A percentile compares a stretch with the other conserved stretches of the same genome.
These are phyloP conservation scores for Chenopodium formosanum DNA, from an alignment of 148 eudicot species.

Conservation along the genomic window DNA sequence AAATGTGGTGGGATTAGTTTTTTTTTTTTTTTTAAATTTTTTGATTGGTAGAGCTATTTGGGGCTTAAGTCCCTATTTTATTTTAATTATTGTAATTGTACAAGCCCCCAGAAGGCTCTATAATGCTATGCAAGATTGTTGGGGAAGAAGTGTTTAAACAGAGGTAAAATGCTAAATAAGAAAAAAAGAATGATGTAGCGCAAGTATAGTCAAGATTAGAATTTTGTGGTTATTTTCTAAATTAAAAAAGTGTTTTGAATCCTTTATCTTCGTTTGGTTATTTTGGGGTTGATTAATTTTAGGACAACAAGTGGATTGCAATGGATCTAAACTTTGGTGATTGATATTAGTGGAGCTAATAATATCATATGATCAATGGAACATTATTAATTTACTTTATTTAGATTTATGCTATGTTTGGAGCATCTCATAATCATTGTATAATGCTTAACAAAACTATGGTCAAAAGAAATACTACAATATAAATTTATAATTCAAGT, in stretches of 20 bases:
- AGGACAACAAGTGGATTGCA: not conserved
- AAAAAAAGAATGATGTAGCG: not conserved
- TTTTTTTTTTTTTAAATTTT: not conserved
- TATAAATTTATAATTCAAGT: no score
- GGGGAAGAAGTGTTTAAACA: constrained; percentile 6
- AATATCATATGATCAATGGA: not conserved
- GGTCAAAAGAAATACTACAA: no score
- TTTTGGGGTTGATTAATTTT: not conserved
- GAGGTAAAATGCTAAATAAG: not conserved
- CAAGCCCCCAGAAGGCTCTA: constrained; percentile 25
- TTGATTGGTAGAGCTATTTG: not conserved
- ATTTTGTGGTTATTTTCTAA: not conserved
- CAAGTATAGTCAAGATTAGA: not conserved
- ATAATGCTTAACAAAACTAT: no score
- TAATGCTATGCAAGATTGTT: not conserved
- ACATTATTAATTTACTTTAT: not conserved
- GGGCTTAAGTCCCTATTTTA: constrained; percentile 7
- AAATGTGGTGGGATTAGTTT: no score
- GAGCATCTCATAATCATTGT: not conserved
- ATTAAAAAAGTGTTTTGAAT: not conserved
- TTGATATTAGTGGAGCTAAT: not conserved
- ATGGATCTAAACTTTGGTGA: not conserved
- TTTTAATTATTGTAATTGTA: not conserved
- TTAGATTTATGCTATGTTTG: not conserved
- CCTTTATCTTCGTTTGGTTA: not conserved